A percentile compares a stretch with the other conserved stretches of the same genome.
Evolutionary conservation across 2,329 filamentous ascomycete genomes (phyloP).

Genomic region (Magnaporthiopsis poae): DNA sequence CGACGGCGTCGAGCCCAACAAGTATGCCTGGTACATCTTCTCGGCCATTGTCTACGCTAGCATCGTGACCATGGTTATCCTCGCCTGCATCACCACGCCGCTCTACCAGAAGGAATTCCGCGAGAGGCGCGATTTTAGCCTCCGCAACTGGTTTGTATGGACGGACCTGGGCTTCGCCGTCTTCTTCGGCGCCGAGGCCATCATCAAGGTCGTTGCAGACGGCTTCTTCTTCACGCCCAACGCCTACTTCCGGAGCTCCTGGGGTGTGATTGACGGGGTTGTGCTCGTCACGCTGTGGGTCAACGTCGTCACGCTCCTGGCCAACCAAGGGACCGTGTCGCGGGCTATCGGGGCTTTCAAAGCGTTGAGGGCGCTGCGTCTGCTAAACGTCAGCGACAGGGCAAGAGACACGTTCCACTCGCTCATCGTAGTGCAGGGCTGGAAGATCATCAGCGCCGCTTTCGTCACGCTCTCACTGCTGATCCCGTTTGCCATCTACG

Average conservation of each 20-base stretch:
- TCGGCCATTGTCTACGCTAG: conserved; percentile 88
- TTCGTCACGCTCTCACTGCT: conserved; percentile 90
- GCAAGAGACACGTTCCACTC: conserved; percentile 94
- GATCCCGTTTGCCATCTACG: conserved; percentile 94
- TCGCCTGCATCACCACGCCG: conserved; percentile 89
- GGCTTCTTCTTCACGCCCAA: conserved; percentile 95
- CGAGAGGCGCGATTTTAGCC: conserved; percentile 42
- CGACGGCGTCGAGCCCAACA: conserved; percentile 81
- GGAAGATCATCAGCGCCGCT: conserved; percentile 85
- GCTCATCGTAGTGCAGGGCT: conserved; percentile 83
- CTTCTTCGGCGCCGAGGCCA: conserved; percentile 74
- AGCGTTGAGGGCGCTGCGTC: conserved; percentile 76
- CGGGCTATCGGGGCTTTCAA: conserved; percentile 94
- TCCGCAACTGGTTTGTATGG: conserved; percentile 87
- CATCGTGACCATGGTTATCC: conserved; percentile 93
- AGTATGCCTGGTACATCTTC: conserved; percentile 82
- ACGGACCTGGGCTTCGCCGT: conserved; percentile 82
- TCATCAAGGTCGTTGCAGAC: conserved; percentile 89
- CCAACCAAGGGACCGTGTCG: conserved; percentile 73
- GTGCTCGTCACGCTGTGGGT: conserved; percentile 92
- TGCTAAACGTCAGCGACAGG: conserved; percentile 93
- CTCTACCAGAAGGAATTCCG: conserved; percentile 89
- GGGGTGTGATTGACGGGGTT: conserved; percentile 89
- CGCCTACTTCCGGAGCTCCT: conserved; percentile 89
- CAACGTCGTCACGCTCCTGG: conserved; percentile 75